A percentile compares a stretch with the other conserved stretches of the same genome.
Evolutionary conservation across 2,329 filamentous ascomycete genomes (phyloP).

Genomic region (Myriosclerotinia scirpicola): DNA sequence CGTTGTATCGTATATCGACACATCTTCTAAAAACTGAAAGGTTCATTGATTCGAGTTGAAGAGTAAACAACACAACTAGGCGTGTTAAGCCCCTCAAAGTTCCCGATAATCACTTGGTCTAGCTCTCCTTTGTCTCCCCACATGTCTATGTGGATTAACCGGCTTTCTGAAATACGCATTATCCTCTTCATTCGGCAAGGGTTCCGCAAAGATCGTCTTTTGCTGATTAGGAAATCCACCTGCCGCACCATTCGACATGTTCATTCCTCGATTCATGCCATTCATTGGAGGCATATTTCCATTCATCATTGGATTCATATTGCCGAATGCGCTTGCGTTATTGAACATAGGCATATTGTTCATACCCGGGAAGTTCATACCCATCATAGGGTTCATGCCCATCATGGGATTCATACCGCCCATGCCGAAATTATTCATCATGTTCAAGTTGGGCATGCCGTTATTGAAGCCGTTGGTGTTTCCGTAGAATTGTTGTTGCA

Average conservation of each 20-base stretch:
- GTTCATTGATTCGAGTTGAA: no score
- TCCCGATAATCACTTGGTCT: constrained; percentile 90
- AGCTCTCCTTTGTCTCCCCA: constrained; percentile 75
- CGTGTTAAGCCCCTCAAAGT: background rate
- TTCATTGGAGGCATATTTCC: constrained; percentile 39
- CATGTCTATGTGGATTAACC: constrained; percentile 88
- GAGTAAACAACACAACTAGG: background rate
- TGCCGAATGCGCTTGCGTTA: constrained; percentile 30
- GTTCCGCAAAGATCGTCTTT: constrained; percentile 47
- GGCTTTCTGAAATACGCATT: constrained; percentile 95
- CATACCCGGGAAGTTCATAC: constrained; percentile 43
- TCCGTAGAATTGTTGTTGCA: constrained; percentile 27
- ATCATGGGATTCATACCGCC: constrained; percentile 45
- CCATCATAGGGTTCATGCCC: constrained; percentile 43
- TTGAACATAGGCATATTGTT: constrained; percentile 43
- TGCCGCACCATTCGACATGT: constrained; percentile 41
- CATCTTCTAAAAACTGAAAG: no score
- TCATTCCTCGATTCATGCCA: constrained; percentile 38
- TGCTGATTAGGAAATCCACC: constrained; percentile 57
- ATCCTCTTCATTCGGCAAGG: constrained; percentile 67
- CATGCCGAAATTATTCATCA: constrained; percentile 42
- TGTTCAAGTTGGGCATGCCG: constrained; percentile 30
- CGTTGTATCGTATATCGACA: background rate
- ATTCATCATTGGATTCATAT: constrained; percentile 39
- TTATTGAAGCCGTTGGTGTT: constrained; percentile 32